These are phyloP conservation scores for Boletus tomentosulus DNA, from an alignment of 768 basidiomycete genomes.

Conservation along the genomic window DNA sequence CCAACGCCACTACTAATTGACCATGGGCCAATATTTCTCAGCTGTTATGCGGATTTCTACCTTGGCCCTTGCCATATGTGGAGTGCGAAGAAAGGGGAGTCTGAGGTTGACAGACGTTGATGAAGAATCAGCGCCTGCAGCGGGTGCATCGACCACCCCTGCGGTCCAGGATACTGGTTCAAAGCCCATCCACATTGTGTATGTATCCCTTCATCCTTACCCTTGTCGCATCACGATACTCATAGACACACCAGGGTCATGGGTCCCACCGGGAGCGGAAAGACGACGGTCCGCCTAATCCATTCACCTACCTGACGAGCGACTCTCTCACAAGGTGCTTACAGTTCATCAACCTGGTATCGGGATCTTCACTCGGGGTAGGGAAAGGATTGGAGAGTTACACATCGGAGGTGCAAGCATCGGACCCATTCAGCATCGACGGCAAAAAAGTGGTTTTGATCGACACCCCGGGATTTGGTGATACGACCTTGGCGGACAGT, in stretches of 20 bases:
- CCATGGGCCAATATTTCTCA: conserved; percentile 23
- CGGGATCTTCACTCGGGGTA: conserved; percentile 27
- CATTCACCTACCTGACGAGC: background rate
- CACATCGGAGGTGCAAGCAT: conserved; percentile 30
- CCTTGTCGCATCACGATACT: background rate
- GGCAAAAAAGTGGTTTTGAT: conserved; percentile 44
- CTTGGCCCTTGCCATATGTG: background rate
- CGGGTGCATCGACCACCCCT: background rate
- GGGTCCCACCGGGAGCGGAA: conserved; percentile 30
- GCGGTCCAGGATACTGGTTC: background rate
- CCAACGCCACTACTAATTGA: conserved; percentile 8
- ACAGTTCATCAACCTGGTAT: conserved; percentile 34
- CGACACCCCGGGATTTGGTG: conserved; percentile 63
- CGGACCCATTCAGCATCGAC: conserved; percentile 19
- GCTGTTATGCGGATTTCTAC: background rate
- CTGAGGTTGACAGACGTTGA: conserved; percentile 17
- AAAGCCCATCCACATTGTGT: conserved; percentile 28
- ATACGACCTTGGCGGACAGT: conserved; percentile 44
- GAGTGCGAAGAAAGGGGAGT: conserved; percentile 3
- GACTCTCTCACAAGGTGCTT: background rate
- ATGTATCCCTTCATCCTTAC: conserved; percentile 5
- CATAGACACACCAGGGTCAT: conserved; percentile 21
- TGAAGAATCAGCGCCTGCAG: conserved; percentile 11
- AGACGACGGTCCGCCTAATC: conserved; percentile 24
- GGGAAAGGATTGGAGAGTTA: conserved; percentile 33